Conservation (phyloP, 495 filamentous ascomycete genomes). For the Podospora anserina region DNA sequence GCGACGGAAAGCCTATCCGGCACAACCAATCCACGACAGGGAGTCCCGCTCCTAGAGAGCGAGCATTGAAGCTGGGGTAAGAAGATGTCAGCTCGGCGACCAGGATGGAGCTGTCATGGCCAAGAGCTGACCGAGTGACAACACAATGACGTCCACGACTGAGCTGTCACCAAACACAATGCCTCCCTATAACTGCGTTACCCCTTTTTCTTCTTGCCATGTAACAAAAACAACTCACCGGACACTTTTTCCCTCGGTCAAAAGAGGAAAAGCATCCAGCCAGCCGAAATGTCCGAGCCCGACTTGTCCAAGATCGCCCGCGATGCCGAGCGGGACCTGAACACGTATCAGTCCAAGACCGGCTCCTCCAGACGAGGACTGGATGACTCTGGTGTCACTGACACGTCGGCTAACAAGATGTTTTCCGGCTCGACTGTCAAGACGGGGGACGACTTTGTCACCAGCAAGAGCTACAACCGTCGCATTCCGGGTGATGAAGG, state of each 20-base stretch:
- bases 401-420: conserved; percentile 26
- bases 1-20: conserved; percentile 1
- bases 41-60: background rate
- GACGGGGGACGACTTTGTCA: conserved; percentile 31
- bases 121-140: background rate
- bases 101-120: background rate
- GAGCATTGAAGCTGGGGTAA: background rate
- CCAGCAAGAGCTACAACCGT: conserved; percentile 37
- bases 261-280: background rate
- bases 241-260: background rate
- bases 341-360: conserved; percentile 43
- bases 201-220: background rate
- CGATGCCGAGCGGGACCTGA: conserved; percentile 49
- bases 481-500: conserved; percentile 40
- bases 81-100: background rate
- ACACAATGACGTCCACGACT: background rate
- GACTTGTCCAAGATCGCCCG: conserved; percentile 37
- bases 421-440: conserved; percentile 36
- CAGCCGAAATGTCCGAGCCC: conserved; percentile 12
- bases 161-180: background rate
- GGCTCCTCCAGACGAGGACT: conserved; percentile 26
- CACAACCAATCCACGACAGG: background rate
- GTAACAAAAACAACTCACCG: background rate
- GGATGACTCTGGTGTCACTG: conserved; percentile 35
- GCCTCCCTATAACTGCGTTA: background rate